phyloP scores from a whole-genome alignment of 352 stramenopile species.

The Phytophthora sojae region DNA sequence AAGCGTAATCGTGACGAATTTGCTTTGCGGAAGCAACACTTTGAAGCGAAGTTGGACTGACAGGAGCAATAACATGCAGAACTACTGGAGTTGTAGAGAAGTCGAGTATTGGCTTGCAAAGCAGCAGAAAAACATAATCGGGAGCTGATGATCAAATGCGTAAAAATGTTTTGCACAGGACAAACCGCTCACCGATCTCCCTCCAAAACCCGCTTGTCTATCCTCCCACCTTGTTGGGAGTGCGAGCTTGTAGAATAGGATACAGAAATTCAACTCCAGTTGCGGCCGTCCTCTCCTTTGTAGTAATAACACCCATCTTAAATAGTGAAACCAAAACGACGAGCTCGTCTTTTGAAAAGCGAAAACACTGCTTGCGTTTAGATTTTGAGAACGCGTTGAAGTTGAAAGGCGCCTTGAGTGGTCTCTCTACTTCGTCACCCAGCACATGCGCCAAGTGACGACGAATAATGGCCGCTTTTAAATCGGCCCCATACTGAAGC shows the following conservation, averaged over 20 bases:
- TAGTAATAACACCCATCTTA: too few relatives aligned
- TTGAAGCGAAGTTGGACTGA: not conserved
- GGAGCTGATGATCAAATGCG: too few relatives aligned
- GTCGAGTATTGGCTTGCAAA: too few relatives aligned
- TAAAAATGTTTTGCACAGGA: too few relatives aligned
- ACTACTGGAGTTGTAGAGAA: not conserved
- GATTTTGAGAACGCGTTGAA: not conserved
- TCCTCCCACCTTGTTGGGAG: too few relatives aligned
- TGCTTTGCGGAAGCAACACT: not conserved
- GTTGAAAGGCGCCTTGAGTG: not conserved
- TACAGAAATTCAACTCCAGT: too few relatives aligned
- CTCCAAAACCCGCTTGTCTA: too few relatives aligned
- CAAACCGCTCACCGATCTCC: too few relatives aligned
- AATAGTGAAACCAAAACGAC: too few relatives aligned
- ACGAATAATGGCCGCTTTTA: not conserved
- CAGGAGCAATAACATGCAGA: not conserved
- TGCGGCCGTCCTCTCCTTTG: too few relatives aligned
- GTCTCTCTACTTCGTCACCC: not conserved
- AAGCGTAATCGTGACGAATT: not conserved
- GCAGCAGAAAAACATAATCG: not conserved
- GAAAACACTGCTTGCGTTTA: not conserved
- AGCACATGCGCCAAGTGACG: not conserved
- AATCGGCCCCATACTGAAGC: not conserved
- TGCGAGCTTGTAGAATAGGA: too few relatives aligned
- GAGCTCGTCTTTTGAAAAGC: not conserved